These are phyloP conservation scores for Geranium brycei DNA, from an alignment of 345 rosid genomes.

Conservation along the genomic window DNA sequence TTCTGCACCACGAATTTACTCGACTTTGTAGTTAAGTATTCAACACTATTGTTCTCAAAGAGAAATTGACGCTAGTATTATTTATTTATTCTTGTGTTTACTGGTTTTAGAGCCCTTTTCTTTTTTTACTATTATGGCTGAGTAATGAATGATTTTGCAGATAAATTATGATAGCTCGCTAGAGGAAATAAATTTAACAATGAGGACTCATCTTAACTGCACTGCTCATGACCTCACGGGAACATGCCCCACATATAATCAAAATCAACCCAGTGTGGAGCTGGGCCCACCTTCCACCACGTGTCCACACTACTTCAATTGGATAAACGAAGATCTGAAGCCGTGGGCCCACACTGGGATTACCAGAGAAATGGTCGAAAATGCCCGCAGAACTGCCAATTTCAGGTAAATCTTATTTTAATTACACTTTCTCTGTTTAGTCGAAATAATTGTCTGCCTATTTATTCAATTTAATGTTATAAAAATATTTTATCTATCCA, in stretches of 20 bases:
- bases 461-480: too few species aligned
- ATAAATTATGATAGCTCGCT: neutral
- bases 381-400: conserved; percentile 11
- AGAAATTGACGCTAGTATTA: too few species aligned
- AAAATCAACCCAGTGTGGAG: neutral
- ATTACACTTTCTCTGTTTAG: too few species aligned
- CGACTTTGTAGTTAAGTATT: neutral
- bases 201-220: neutral
- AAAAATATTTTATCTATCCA: too few species aligned
- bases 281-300: neutral
- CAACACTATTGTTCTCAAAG: too few species aligned
- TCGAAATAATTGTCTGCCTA: too few species aligned
- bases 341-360: conserved; percentile 24
- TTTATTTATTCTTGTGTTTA: too few species aligned
- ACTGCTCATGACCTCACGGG: neutral
- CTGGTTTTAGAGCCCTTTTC: too few species aligned
- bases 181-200: neutral
- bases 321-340: conserved; percentile 27
- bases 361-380: conserved; percentile 17
- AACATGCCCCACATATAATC: neutral
- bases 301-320: conserved; percentile 24
- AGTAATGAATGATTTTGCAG: neutral
- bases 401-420: conserved; percentile 4
- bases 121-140: too few species aligned
- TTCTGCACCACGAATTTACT: neutral